Evolutionary conservation across 192 early-diverging fungal species (phyloP), one percentile per base, ranked within the genome.

Genomic region (Linnemannia exigua): DNA sequence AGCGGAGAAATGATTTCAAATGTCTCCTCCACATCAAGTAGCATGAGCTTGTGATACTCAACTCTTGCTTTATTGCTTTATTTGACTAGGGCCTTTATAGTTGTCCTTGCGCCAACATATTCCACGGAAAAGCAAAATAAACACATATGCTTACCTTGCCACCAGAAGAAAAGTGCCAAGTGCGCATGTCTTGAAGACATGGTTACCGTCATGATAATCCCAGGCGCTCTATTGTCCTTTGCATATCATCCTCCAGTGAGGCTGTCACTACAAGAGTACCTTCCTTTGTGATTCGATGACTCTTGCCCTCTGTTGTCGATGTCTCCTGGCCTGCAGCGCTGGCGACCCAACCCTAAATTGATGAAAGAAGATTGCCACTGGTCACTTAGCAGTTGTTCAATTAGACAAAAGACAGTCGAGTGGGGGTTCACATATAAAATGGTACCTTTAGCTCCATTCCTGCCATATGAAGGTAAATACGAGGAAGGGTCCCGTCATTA

Each of bases 401-500:
- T 17, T 5, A 0, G 25, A 50, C 14, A 15, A 19, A 41, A 44
- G 8, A 61, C 6, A 44, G 28, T 11, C 58, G 9, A 52, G 71
- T 17, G 33, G 31, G 25, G 6, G 12, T 20, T 12, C 0, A 9
- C 9, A 12, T 51, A 48, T 25, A 25, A n/a, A 25, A 25, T 9
- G 19, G 35, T 70, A 81, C 79, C 79, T 74, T 70, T 6, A 81
- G 28, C 0, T 25, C 52, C 22, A 81, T 20, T 22, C 75, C 73
- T 25, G 44, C 72, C 73, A 81, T 70, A 19, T 81, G 79, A 11
- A 81, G 50, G 47, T 81, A 61, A 36, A 81, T 68, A 17, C 79
- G 35, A 12, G 19, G 9, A 2, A 17, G 22, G 1, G 1, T 6
- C 15, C 20, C 12, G 38, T 41, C 36, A 15, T 44, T 31, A 5